Percentiles rank a stretch among this genome's conserved stretches.
Conservation (phyloP, 2,329 filamentous ascomycete genomes). For the Amylocarpus encephaloides region DNA sequence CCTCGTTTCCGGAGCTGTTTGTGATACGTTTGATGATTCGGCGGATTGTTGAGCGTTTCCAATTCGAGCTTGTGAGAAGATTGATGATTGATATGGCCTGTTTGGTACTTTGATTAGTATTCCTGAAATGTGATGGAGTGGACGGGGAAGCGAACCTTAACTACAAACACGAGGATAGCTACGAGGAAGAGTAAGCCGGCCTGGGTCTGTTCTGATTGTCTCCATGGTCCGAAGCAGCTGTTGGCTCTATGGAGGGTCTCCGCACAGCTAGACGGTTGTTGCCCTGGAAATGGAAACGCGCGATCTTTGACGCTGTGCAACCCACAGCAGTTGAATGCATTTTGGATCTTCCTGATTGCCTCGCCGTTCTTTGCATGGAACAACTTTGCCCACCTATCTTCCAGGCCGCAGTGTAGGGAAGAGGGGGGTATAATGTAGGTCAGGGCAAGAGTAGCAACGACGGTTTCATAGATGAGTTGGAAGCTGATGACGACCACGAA, state of each 20-base stretch:
- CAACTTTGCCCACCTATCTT: constrained; percentile 48
- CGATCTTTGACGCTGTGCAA: constrained; percentile 51
- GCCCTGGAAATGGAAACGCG: constrained; percentile 51
- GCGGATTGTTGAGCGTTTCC: constrained; percentile 17
- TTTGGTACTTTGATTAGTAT: background rate
- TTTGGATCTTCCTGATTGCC: constrained; percentile 55
- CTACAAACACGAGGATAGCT: constrained; percentile 44
- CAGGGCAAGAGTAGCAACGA: constrained; percentile 28
- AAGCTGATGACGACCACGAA: constrained; percentile 28
- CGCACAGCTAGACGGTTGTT: constrained; percentile 21
- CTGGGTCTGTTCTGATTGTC: constrained; percentile 44
- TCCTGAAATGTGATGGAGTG: background rate
- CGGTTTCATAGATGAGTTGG: constrained; percentile 30
- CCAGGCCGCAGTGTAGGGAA: constrained; percentile 45
- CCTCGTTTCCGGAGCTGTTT: constrained; percentile 9
- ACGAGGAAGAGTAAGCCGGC: constrained; percentile 51
- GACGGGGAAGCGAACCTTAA: constrained; percentile 41
- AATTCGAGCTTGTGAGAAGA: constrained; percentile 24
- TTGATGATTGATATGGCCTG: constrained; percentile 23
- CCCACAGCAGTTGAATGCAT: constrained; percentile 61
- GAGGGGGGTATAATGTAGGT: constrained; percentile 27
- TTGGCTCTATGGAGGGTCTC: constrained; percentile 38
- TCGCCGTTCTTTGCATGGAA: constrained; percentile 44
- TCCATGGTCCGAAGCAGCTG: constrained; percentile 52
- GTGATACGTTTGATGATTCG: constrained; percentile 14